These are phyloP conservation scores for Penicillium verhagenii DNA, from an alignment of 495 filamentous ascomycete genomes.

Conservation along the genomic window DNA sequence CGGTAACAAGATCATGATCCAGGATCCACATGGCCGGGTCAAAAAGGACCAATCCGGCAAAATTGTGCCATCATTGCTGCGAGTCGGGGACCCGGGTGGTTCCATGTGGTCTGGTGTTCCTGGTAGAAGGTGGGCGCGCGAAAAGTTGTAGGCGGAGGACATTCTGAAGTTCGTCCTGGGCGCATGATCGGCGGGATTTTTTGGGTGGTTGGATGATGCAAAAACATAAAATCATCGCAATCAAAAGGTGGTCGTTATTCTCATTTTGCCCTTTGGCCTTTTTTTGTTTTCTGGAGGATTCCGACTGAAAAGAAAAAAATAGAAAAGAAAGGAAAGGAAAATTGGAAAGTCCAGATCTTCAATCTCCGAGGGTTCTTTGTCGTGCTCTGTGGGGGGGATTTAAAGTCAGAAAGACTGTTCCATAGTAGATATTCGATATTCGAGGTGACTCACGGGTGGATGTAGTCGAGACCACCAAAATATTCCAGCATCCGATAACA, in stretches of 20 bases:
- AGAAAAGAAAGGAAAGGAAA: too few species aligned
- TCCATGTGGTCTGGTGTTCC: conserved; percentile 36
- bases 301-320: conserved; percentile 8
- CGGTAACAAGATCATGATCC: conserved; percentile 22
- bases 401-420: conserved; percentile 14
- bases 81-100: conserved; percentile 39
- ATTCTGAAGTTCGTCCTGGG: conserved; percentile 6
- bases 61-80: conserved; percentile 51
- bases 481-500: conserved; percentile 51
- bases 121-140: conserved; percentile 17
- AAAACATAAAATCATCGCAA: conserved; percentile 21
- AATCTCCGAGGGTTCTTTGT: conserved; percentile 26
- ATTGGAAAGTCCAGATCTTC: conserved; percentile 5
- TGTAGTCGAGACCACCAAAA: conserved; percentile 50
- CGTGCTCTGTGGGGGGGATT: conserved; percentile 7
- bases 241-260: conserved; percentile 7
- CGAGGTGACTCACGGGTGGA: conserved; percentile 38
- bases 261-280: conserved; percentile 4
- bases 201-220: conserved; percentile 11
- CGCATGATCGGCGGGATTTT: conserved; percentile 11
- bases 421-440: background rate
- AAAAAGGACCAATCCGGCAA: conserved; percentile 47
- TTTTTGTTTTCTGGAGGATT: background rate
- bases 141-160: conserved; percentile 13
- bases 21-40: conserved; percentile 39